Percentiles rank a stretch among this genome's conserved stretches.
phyloP scores from a whole-genome alignment of 768 basidiomycete genomes.

The Myochromella boudieri region DNA sequence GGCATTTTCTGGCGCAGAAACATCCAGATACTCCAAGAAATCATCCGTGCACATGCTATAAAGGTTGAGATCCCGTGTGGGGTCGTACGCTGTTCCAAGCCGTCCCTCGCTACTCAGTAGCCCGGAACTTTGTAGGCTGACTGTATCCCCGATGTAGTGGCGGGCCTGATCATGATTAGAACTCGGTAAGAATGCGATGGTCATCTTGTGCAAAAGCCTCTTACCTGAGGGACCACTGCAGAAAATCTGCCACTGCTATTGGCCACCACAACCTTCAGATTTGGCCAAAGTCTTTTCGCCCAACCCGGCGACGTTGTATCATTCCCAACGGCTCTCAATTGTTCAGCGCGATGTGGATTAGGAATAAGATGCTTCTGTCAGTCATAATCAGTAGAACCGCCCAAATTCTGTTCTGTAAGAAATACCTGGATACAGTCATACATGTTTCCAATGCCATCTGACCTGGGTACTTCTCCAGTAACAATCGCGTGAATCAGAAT shows the following conservation, averaged over 20 bases:
- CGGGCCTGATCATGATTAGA: too few relatives aligned
- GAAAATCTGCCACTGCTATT: slow-evolving; percentile 9
- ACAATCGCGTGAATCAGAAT: slow-evolving; percentile 6
- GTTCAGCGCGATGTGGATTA: slow-evolving; percentile 5
- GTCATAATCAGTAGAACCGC: not conserved
- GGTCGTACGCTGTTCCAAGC: slow-evolving; percentile 4
- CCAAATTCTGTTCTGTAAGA: too few relatives aligned
- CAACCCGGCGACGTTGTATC: slow-evolving; percentile 4
- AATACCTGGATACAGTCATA: slow-evolving; percentile 7
- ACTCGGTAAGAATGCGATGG: too few relatives aligned
- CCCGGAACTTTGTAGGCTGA: slow-evolving; percentile 4
- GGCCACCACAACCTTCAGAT: slow-evolving; percentile 1
- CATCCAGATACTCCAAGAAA: slow-evolving; percentile 10
- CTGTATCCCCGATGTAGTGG: slow-evolving; percentile 3
- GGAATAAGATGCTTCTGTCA: slow-evolving; percentile 4
- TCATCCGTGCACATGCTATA: slow-evolving; percentile 9
- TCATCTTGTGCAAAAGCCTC: too few relatives aligned
- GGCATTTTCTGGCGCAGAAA: slow-evolving; percentile 1
- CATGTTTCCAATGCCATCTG: slow-evolving; percentile 4
- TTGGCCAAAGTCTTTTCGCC: slow-evolving; percentile 9
- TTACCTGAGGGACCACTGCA: slow-evolving; percentile 6
- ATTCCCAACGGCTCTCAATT: slow-evolving; percentile 5
- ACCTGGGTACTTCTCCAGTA: slow-evolving; percentile 1
- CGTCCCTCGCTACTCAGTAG: slow-evolving; percentile 4
- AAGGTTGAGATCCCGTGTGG: slow-evolving; percentile 1